phyloP scores from a whole-genome alignment of 2,329 filamentous ascomycete genomes.

The Cercospora sp. region DNA sequence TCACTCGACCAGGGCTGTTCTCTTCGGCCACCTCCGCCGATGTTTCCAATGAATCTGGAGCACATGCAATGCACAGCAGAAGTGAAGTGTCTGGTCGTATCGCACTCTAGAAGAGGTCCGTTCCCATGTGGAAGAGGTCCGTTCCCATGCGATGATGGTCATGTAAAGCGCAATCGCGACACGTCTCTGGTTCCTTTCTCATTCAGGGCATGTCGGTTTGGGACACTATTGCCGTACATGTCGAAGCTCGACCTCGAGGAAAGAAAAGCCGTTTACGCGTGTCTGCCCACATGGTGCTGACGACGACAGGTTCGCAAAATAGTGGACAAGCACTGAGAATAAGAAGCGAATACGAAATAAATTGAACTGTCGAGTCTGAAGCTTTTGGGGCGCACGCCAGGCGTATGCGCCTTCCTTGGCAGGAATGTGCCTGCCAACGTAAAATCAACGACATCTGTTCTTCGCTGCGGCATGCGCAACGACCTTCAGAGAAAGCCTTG shows the following conservation, averaged over 20 bases:
- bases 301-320: neutral
- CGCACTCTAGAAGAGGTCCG: neutral
- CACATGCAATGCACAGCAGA: neutral
- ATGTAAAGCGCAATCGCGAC: neutral
- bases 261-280: neutral
- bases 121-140: neutral
- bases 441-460: constrained; percentile 10
- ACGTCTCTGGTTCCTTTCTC: neutral
- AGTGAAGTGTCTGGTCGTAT: neutral
- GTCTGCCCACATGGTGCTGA: neutral
- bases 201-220: neutral
- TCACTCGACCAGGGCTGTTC: neutral
- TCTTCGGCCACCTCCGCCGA: neutral
- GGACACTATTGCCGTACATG: neutral
- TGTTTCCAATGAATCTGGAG: neutral
- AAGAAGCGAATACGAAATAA: neutral
- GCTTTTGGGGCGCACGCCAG: neutral
- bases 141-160: neutral
- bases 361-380: neutral
- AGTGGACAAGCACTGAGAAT: neutral
- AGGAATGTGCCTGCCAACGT: constrained; percentile 12
- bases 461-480: neutral
- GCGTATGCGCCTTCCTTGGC: constrained; percentile 7
- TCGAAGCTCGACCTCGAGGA: neutral
- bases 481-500: neutral